These are phyloP conservation scores for Vitis rupestris DNA, from an alignment of 164 flowering plant species.

Conservation along the genomic window DNA sequence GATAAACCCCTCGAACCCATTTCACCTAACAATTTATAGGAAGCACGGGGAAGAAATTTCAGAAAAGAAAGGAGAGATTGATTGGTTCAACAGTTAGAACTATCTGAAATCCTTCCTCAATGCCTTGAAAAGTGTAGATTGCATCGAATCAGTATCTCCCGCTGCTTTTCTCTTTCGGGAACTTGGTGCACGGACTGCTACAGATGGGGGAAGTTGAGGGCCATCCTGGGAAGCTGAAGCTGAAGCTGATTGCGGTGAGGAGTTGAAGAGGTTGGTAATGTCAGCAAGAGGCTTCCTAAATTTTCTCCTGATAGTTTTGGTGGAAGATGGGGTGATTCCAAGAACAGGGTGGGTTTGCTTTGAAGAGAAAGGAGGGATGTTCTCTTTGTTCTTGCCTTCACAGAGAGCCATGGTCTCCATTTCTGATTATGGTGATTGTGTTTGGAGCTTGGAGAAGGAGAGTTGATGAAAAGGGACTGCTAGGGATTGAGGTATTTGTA, in stretches of 20 bases:
- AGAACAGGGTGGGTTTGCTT: neutral
- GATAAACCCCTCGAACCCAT: neutral
- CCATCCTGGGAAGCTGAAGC: neutral
- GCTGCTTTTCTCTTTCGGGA: conserved; percentile 14
- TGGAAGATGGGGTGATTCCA: conserved; percentile 1
- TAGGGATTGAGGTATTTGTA: neutral
- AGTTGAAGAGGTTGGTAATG: conserved; percentile 14
- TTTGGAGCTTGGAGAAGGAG: neutral
- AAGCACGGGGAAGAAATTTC: too few relatives aligned
- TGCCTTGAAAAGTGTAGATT: neutral
- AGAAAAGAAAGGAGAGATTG: too few relatives aligned
- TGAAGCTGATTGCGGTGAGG: neutral
- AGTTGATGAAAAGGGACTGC: neutral
- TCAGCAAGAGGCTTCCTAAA: conserved; percentile 24
- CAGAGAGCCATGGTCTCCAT: neutral
- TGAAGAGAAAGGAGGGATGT: conserved; percentile 6
- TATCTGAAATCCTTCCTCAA: conserved; percentile 27
- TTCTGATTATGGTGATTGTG: neutral
- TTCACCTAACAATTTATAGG: too few relatives aligned
- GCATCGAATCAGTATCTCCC: conserved; percentile 1
- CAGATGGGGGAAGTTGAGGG: neutral
- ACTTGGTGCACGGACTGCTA: neutral
- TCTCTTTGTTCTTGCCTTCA: conserved; percentile 11
- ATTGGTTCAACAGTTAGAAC: neutral
- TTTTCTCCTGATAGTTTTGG: conserved; percentile 10